A percentile compares a stretch with the other conserved stretches of the same genome.
Conservation (phyloP, 352 stramenopile species). For the Pythium periplocum region DNA sequence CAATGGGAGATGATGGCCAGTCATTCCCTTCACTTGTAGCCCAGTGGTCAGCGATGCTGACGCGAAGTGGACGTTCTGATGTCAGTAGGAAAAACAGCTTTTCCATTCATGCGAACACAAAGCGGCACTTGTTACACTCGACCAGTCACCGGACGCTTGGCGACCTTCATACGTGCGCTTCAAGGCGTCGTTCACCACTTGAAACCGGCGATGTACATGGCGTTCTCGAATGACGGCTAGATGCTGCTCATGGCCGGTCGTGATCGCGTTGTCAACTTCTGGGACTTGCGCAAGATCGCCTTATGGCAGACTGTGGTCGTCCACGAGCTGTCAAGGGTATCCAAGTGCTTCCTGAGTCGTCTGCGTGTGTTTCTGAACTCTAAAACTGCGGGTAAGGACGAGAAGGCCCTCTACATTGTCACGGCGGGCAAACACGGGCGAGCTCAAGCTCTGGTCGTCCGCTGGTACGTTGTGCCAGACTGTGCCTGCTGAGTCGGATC, state of each 20-base stretch:
- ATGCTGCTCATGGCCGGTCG: slow-evolving; percentile 86
- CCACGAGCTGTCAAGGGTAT: slow-evolving; percentile 94
- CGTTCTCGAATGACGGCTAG: slow-evolving; percentile 85
- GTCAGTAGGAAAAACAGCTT: too few relatives aligned
- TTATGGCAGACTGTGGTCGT: slow-evolving; percentile 92
- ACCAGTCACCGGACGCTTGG: too few relatives aligned
- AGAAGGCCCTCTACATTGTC: slow-evolving; percentile 84
- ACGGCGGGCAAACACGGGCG: slow-evolving; percentile 91
- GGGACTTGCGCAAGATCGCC: slow-evolving; percentile 72
- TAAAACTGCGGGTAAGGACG: slow-evolving; percentile 28
- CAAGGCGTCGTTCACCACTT: too few relatives aligned
- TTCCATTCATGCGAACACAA: too few relatives aligned
- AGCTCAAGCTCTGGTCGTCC: slow-evolving; percentile 76
- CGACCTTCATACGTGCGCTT: too few relatives aligned
- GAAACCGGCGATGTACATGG: slow-evolving; percentile 90
- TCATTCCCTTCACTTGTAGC: too few relatives aligned
- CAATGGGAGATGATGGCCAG: too few relatives aligned
- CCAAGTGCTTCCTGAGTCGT: slow-evolving; percentile 70
- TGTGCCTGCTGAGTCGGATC: slow-evolving; percentile 36
- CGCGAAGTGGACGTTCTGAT: too few relatives aligned
- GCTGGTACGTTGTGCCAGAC: slow-evolving; percentile 28
- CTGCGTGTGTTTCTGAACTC: slow-evolving; percentile 37
- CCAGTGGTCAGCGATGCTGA: too few relatives aligned
- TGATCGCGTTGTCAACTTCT: slow-evolving; percentile 92
- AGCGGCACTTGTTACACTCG: too few relatives aligned